Conservation (phyloP, 2,329 filamentous ascomycete genomes). For the Botrytis hyacinthi region DNA sequence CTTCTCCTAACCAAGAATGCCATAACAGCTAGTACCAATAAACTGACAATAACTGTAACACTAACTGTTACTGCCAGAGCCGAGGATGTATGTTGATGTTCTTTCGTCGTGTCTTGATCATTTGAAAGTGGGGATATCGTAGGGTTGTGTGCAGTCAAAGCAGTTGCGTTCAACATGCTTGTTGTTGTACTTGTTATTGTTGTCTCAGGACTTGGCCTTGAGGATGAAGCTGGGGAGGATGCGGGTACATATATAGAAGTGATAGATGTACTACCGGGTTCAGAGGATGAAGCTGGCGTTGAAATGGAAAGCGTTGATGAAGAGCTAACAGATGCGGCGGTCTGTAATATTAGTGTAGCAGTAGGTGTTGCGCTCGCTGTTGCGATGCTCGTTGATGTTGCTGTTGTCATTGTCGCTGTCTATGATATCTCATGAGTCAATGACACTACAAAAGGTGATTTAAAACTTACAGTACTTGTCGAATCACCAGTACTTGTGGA, state of each 20-base stretch:
- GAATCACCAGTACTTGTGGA: background rate
- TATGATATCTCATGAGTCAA: background rate
- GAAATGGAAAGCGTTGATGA: background rate
- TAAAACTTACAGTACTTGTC: constrained; percentile 2
- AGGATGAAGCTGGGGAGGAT: background rate
- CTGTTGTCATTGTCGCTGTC: background rate
- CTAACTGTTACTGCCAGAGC: background rate
- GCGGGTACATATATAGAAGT: background rate
- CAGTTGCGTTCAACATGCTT: background rate
- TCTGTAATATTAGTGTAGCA: background rate
- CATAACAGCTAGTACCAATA: background rate
- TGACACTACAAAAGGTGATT: background rate
- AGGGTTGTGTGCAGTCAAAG: background rate
- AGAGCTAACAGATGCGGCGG: background rate
- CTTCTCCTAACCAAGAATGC: background rate
- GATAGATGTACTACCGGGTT: background rate
- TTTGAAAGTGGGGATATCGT: background rate
- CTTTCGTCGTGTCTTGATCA: background rate
- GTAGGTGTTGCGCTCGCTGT: background rate
- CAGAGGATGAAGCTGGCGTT: background rate
- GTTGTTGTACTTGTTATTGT: background rate
- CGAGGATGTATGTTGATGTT: constrained; percentile 5
- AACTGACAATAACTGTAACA: background rate
- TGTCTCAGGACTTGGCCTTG: background rate
- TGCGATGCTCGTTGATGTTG: background rate